Conservation (phyloP, 495 filamentous ascomycete genomes). For the Parathielavia hyrcaniae region DNA sequence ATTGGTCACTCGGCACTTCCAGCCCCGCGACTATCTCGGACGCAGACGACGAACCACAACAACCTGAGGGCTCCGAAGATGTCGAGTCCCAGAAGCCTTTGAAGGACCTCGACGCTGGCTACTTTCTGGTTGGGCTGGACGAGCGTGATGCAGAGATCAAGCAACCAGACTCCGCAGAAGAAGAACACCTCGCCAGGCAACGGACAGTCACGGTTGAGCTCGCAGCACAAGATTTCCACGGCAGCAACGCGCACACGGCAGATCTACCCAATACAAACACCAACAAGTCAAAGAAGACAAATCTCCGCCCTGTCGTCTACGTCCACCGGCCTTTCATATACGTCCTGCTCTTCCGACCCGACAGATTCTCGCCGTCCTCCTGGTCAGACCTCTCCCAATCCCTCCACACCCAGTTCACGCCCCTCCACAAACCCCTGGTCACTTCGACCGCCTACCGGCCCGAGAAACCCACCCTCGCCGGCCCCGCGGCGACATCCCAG, state of each 20-base stretch:
- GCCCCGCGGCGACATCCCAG: neutral
- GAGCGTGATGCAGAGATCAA: constrained; percentile 31
- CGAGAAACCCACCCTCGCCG: constrained; percentile 35
- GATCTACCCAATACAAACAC: constrained; percentile 26
- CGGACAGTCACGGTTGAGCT: constrained; percentile 49
- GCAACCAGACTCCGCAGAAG: constrained; percentile 17
- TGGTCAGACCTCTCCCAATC: constrained; percentile 68
- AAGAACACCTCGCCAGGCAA: constrained; percentile 27
- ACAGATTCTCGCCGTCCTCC: constrained; percentile 55
- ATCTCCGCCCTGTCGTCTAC: constrained; percentile 66
- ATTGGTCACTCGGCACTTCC: constrained; percentile 42
- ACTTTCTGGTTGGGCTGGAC: constrained; percentile 66
- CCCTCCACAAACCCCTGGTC: constrained; percentile 65
- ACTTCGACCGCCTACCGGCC: constrained; percentile 55
- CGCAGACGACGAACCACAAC: constrained; percentile 8
- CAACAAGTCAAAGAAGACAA: constrained; percentile 41
- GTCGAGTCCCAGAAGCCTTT: neutral
- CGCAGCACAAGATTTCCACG: constrained; percentile 29
- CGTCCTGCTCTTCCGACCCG: constrained; percentile 74
- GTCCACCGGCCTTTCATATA: constrained; percentile 82
- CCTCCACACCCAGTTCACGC: constrained; percentile 73
- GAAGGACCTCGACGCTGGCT: constrained; percentile 37
- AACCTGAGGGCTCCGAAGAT: neutral
- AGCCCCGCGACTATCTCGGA: constrained; percentile 5
- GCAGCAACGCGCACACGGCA: constrained; percentile 7